phyloP scores from a whole-genome alignment of 306 rosid species.

The Lathyrus sativus region DNA sequence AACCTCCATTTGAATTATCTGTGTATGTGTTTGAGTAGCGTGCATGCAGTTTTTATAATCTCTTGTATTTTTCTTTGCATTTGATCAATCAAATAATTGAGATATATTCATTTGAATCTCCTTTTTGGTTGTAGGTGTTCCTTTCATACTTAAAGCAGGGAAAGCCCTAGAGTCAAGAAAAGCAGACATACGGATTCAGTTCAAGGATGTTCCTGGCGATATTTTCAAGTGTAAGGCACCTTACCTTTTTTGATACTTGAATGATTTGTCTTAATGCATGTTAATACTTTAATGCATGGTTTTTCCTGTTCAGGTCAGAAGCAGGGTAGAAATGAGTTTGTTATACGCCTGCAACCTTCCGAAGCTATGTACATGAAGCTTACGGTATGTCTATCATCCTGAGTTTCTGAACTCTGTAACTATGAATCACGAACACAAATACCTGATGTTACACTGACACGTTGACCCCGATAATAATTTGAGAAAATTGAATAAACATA shows the following conservation, averaged over 20 bases:
- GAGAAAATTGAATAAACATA: not conserved
- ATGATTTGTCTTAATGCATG: not conserved
- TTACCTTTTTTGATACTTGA: conserved; percentile 31
- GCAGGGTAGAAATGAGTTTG: conserved; percentile 94
- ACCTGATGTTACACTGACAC: not conserved
- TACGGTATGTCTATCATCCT: conserved; percentile 53
- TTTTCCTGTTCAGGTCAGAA: conserved; percentile 65
- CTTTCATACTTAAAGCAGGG: conserved; percentile 94
- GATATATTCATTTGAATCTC: conserved; percentile 14
- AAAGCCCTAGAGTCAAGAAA: conserved; percentile 85
- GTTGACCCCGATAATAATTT: not conserved
- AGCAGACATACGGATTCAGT: conserved; percentile 94
- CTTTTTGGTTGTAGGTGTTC: conserved; percentile 66
- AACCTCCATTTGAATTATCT: conserved; percentile 27
- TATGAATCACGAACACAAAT: not conserved
- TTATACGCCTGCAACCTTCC: conserved; percentile 79
- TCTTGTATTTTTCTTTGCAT: conserved; percentile 11
- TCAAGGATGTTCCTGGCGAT: conserved; percentile 99
- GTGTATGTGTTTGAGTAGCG: not conserved
- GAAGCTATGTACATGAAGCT: conserved; percentile 95
- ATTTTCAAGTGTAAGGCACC: conserved; percentile 79
- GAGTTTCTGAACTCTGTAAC: not conserved
- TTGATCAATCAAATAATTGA: conserved; percentile 22
- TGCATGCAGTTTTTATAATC: not conserved
- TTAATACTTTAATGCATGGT: conserved; percentile 21